These are phyloP conservation scores for Kingdonia uniflora DNA, from an alignment of 164 flowering plant species.

Conservation along the genomic window DNA sequence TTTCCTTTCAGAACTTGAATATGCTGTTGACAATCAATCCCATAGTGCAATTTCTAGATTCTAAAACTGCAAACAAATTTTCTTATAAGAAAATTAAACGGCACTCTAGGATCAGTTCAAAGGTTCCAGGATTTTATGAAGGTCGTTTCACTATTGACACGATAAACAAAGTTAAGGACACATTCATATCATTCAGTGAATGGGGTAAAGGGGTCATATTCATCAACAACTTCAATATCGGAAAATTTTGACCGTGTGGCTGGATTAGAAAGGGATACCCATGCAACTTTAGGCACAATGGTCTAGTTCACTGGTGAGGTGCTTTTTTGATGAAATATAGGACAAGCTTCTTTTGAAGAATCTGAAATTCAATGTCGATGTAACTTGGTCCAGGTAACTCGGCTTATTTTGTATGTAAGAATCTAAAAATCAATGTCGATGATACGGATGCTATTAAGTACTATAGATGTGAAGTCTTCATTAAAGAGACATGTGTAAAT, in stretches of 20 bases:
- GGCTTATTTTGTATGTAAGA: too few relatives aligned
- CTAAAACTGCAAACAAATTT: constrained; percentile 12
- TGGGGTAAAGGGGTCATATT: constrained; percentile 90
- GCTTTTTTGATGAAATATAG: too few relatives aligned
- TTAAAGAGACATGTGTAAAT: too few relatives aligned
- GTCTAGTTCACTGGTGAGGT: too few relatives aligned
- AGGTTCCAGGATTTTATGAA: constrained; percentile 49
- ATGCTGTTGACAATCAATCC: constrained; percentile 28
- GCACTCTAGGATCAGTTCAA: constrained; percentile 7
- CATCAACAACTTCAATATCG: constrained; percentile 59
- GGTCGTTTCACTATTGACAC: constrained; percentile 43
- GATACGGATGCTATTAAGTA: too few relatives aligned
- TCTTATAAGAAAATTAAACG: constrained; percentile 15
- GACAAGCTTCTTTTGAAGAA: too few relatives aligned
- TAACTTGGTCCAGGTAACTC: too few relatives aligned
- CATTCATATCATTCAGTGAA: constrained; percentile 61
- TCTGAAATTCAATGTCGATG: too few relatives aligned
- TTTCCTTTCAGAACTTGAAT: constrained; percentile 46
- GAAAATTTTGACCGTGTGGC: constrained; percentile 97
- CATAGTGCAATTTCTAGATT: constrained; percentile 21
- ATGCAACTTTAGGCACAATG: too few relatives aligned
- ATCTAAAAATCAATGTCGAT: too few relatives aligned
- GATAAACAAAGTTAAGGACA: constrained; percentile 40
- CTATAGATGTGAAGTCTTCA: too few relatives aligned
- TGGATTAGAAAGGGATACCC: too few relatives aligned